Conservation (phyloP, 1,139 yeast species). For the Magnusiomyces sp. region DNA sequence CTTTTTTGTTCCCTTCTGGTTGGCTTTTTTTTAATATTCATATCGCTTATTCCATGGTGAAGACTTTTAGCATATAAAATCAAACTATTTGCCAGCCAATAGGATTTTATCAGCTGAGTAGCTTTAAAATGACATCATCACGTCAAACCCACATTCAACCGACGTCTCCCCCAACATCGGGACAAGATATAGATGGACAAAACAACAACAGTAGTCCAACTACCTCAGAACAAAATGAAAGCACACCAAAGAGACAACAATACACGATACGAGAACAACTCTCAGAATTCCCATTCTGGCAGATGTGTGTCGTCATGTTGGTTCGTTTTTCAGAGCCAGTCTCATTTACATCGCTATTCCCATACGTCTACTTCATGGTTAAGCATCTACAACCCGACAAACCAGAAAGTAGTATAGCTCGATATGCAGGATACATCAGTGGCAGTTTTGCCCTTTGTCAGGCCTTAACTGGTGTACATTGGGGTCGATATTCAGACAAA, state of each 20-base stretch:
- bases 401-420: conserved; percentile 36
- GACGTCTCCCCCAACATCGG: no score
- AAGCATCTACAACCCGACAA: conserved; percentile 28
- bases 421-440: conserved; percentile 51
- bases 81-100: no score
- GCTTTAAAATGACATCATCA: no score
- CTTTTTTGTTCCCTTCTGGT: no score
- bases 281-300: conserved; percentile 44
- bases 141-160: no score
- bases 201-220: no score
- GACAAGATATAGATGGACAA: no score
- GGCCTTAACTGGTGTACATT: conserved; percentile 46
- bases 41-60: no score
- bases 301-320: conserved; percentile 38
- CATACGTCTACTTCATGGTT: conserved; percentile 58
- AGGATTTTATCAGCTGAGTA: no score
- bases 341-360: conserved; percentile 55
- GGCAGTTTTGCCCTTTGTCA: conserved; percentile 48
- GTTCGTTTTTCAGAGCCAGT: conserved; percentile 54
- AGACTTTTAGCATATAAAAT: no score
- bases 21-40: no score
- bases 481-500: conserved; percentile 50
- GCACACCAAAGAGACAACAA: conserved; percentile 6
- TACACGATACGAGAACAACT: conserved; percentile 29
- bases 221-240: no score